phyloP scores from a whole-genome alignment of 441 rosid species.

The Euphorbia corollata region DNA sequence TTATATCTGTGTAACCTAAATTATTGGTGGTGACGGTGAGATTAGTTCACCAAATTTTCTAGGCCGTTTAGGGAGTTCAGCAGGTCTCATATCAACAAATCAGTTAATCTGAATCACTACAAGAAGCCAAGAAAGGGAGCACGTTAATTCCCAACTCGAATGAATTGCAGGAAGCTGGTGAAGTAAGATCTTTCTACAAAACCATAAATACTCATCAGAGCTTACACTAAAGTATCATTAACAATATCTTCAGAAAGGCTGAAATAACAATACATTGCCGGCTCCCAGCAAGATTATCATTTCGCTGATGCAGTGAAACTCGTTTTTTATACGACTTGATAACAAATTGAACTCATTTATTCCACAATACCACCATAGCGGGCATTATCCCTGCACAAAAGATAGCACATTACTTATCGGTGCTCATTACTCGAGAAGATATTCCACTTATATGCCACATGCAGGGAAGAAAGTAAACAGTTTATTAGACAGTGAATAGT shows the following conservation, averaged over 20 bases:
- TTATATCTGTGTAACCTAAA: no score
- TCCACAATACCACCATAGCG: conserved; percentile 17
- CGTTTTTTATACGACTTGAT: conserved; percentile 11
- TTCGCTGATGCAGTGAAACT: conserved; percentile 15
- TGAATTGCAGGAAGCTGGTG: neutral
- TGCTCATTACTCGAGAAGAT: neutral
- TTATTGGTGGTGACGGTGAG: no score
- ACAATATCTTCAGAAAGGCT: conserved; percentile 17
- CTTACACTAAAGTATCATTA: conserved; percentile 14
- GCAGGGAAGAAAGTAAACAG: neutral
- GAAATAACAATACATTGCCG: conserved; percentile 17
- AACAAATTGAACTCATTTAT: conserved; percentile 24
- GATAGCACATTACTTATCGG: neutral
- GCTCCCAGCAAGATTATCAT: conserved; percentile 15
- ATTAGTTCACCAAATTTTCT: no score
- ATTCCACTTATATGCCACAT: neutral
- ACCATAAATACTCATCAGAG: neutral
- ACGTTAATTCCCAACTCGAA: no score
- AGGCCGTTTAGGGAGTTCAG: no score
- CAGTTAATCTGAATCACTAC: no score
- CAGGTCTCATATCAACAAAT: no score
- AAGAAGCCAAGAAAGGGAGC: no score
- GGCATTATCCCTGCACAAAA: conserved; percentile 28
- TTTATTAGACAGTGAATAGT: neutral
- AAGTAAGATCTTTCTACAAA: conserved; percentile 1